phyloP scores from a whole-genome alignment of 2,329 filamentous ascomycete genomes.

The Lachnellula arida region DNA sequence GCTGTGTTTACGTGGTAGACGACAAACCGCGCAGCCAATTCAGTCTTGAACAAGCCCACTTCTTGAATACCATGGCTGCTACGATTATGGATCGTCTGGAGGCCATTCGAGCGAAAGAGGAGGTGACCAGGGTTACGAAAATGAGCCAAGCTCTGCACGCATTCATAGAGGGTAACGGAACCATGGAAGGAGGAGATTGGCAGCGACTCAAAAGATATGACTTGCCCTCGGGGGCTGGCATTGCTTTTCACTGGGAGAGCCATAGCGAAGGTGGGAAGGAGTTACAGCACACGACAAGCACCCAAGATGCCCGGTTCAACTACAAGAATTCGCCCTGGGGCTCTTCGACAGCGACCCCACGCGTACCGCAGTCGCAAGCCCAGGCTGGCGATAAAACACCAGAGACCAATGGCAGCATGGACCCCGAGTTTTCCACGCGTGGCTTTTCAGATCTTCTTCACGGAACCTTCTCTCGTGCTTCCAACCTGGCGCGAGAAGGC shows the following conservation, averaged over 20 bases:
- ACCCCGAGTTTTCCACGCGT: conserved; percentile 15
- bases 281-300: conserved; percentile 14
- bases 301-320: conserved; percentile 11
- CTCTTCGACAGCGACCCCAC: conserved; percentile 14
- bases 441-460: conserved; percentile 20
- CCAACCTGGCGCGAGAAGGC: conserved; percentile 27
- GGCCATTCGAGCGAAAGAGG: conserved; percentile 47
- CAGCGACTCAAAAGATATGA: conserved; percentile 22
- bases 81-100: conserved; percentile 59
- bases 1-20: conserved; percentile 44
- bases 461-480: conserved; percentile 25
- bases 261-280: conserved; percentile 14
- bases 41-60: conserved; percentile 43
- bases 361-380: conserved; percentile 12
- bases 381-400: conserved; percentile 7
- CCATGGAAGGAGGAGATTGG: conserved; percentile 25
- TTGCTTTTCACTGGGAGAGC: conserved; percentile 22
- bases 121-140: conserved; percentile 46
- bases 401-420: conserved; percentile 5
- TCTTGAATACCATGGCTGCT: conserved; percentile 51
- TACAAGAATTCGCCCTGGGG: conserved; percentile 23
- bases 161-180: conserved; percentile 43
- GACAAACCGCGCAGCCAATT: conserved; percentile 49
- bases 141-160: conserved; percentile 49
- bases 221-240: conserved; percentile 16